These are phyloP conservation scores for Vaccinium macrocarpon DNA, from an alignment of 148 eudicot species.

Conservation along the genomic window DNA sequence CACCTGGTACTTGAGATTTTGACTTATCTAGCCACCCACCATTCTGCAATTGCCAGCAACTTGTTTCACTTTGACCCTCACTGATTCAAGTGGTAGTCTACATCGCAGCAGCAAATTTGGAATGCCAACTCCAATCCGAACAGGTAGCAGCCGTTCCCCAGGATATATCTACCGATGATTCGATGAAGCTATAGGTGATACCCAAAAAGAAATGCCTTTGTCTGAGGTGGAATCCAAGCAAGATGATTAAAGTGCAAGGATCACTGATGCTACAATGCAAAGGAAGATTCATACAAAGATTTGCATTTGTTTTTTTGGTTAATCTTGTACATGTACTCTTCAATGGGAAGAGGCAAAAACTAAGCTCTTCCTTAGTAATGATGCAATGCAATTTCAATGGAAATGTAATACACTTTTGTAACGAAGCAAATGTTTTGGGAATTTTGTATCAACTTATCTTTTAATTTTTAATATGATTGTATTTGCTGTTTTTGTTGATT, in stretches of 20 bases:
- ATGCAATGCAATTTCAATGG: too few relatives aligned
- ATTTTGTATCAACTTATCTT: too few relatives aligned
- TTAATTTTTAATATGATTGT: too few relatives aligned
- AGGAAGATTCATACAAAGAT: too few relatives aligned
- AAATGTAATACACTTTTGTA: too few relatives aligned
- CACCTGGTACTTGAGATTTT: slow-evolving; percentile 86
- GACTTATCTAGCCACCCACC: slow-evolving; percentile 86
- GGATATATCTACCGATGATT: slow-evolving; percentile 27
- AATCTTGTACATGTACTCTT: too few relatives aligned
- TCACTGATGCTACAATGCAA: too few relatives aligned
- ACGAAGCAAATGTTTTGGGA: too few relatives aligned
- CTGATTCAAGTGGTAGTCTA: slow-evolving; percentile 74
- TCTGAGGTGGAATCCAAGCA: slow-evolving; percentile 40
- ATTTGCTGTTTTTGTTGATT: too few relatives aligned
- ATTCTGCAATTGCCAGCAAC: slow-evolving; percentile 77
- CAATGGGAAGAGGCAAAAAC: too few relatives aligned
- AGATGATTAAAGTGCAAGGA: slow-evolving; percentile 34
- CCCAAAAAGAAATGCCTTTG: slow-evolving; percentile 33
- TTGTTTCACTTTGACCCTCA: slow-evolving; percentile 71
- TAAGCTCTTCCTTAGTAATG: too few relatives aligned
- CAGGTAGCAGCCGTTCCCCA: slow-evolving; percentile 38
- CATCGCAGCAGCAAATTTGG: slow-evolving; percentile 73
- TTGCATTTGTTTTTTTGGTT: too few relatives aligned
- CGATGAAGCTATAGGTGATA: slow-evolving; percentile 36
- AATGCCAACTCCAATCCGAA: slow-evolving; percentile 41